phyloP scores from a whole-genome alignment of 352 stramenopile species.

The Phytophthora cactorum region DNA sequence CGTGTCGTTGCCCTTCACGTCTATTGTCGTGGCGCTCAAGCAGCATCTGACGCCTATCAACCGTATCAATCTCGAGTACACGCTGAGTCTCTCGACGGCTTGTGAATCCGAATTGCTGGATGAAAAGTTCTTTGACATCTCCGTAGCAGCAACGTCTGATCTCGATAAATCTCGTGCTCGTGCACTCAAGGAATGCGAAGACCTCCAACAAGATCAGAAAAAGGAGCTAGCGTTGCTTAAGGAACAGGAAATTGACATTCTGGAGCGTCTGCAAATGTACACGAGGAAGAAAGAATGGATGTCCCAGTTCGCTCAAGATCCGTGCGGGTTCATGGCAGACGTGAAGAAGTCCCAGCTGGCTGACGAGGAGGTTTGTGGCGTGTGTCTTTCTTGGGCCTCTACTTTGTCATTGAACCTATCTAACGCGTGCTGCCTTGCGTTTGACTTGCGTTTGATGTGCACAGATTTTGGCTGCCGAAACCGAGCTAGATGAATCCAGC shows the following conservation, averaged over 20 bases:
- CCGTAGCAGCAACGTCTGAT: conserved; percentile 60
- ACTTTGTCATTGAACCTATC: background rate
- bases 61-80: conserved; percentile 70
- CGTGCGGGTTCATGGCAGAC: conserved; percentile 67
- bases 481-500: conserved; percentile 66
- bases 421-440: background rate
- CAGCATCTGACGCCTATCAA: conserved; percentile 62
- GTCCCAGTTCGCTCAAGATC: conserved; percentile 67
- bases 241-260: conserved; percentile 60
- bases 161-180: conserved; percentile 44
- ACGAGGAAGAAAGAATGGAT: conserved; percentile 74
- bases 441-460: background rate
- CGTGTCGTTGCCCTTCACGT: conserved; percentile 73
- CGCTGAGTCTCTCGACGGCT: conserved; percentile 46
- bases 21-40: conserved; percentile 70
- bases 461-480: conserved; percentile 63
- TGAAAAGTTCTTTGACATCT: conserved; percentile 66
- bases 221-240: conserved; percentile 68
- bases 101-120: conserved; percentile 44
- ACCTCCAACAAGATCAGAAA: conserved; percentile 70
- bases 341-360: conserved; percentile 63
- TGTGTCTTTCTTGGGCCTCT: background rate
- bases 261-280: conserved; percentile 55
- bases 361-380: conserved; percentile 56
- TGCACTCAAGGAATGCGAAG: conserved; percentile 59